phyloP scores from a whole-genome alignment of 768 basidiomycete species.

The Leccinum variicolor region DNA sequence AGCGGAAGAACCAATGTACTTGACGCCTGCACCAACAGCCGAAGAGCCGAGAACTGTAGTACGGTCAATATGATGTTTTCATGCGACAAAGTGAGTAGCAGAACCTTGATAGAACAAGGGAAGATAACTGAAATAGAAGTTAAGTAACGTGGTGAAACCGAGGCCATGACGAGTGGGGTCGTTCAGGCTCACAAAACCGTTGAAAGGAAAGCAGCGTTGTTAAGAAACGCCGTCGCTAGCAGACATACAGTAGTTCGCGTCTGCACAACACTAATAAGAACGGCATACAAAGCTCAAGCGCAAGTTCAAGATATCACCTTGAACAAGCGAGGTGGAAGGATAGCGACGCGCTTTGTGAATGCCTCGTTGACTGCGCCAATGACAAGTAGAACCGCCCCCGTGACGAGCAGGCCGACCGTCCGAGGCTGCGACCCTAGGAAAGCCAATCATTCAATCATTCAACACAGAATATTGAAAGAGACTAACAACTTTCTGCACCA shows the following conservation, averaged over 20 bases:
- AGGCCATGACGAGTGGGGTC: not conserved
- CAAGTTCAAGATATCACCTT: conserved; percentile 36
- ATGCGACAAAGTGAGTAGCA: not conserved
- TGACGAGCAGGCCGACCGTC: conserved; percentile 54
- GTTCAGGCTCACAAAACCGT: conserved; percentile 27
- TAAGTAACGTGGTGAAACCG: not conserved
- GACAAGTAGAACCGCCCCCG: conserved; percentile 53
- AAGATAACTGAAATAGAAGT: conserved; percentile 43
- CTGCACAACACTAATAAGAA: conserved; percentile 29
- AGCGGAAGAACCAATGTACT: conserved; percentile 47
- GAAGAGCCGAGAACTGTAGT: conserved; percentile 57
- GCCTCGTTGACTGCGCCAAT: conserved; percentile 53
- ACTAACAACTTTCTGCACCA: conserved; percentile 62
- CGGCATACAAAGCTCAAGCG: not conserved
- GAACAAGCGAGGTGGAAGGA: conserved; percentile 73
- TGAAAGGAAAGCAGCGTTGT: conserved; percentile 58
- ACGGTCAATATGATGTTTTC: not conserved
- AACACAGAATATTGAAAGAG: conserved; percentile 4
- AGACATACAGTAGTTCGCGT: conserved; percentile 67
- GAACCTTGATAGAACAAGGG: conserved; percentile 67
- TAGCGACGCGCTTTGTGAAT: conserved; percentile 60
- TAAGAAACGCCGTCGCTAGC: conserved; percentile 56
- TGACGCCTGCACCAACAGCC: conserved; percentile 66
- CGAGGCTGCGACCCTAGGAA: conserved; percentile 49
- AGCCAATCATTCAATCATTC: not conserved